Evolutionary conservation across 2,329 filamentous ascomycete genomes (phyloP).

Genomic region (Trichoderma cornu-damae): DNA sequence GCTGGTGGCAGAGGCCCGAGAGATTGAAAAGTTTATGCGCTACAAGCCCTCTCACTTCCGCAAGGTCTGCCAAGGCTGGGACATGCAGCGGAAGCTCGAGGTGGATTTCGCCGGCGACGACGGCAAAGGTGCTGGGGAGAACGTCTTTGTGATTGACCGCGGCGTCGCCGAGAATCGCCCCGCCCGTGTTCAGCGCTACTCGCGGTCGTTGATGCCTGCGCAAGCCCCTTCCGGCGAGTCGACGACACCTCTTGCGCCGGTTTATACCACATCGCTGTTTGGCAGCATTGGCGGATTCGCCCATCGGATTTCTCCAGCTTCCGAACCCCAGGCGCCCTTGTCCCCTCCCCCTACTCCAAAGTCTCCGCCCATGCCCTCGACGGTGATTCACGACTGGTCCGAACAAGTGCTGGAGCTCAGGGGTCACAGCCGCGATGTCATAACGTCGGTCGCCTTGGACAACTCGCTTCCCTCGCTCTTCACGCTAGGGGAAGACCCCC

Average conservation of each 20-base stretch:
- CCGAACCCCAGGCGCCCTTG: conserved; percentile 23
- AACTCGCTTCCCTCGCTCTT: conserved; percentile 65
- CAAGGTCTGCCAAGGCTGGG: conserved; percentile 76
- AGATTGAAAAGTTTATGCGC: conserved; percentile 71
- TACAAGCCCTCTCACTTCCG: conserved; percentile 74
- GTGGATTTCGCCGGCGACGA: conserved; percentile 87
- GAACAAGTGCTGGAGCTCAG: conserved; percentile 43
- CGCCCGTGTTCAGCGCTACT: conserved; percentile 42
- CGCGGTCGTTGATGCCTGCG: conserved; percentile 30
- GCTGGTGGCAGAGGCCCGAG: conserved; percentile 67
- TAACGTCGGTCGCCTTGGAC: conserved; percentile 70
- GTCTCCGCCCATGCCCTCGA: conserved; percentile 20
- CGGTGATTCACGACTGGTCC: conserved; percentile 31
- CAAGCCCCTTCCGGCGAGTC: conserved; percentile 17
- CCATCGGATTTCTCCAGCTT: conserved; percentile 10
- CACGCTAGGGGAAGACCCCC: conserved; percentile 72
- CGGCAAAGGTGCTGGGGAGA: conserved; percentile 69
- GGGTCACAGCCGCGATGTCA: conserved; percentile 51
- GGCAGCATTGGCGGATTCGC: conserved; percentile 20
- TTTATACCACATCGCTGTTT: conserved; percentile 31
- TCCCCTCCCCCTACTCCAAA: conserved; percentile 25
- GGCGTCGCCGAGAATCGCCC: conserved; percentile 57
- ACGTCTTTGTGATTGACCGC: conserved; percentile 66
- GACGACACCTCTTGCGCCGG: conserved; percentile 2
- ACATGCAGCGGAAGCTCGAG: conserved; percentile 80